Conservation (phyloP, 768 basidiomycete genomes). For the Tylopilus sp. region DNA sequence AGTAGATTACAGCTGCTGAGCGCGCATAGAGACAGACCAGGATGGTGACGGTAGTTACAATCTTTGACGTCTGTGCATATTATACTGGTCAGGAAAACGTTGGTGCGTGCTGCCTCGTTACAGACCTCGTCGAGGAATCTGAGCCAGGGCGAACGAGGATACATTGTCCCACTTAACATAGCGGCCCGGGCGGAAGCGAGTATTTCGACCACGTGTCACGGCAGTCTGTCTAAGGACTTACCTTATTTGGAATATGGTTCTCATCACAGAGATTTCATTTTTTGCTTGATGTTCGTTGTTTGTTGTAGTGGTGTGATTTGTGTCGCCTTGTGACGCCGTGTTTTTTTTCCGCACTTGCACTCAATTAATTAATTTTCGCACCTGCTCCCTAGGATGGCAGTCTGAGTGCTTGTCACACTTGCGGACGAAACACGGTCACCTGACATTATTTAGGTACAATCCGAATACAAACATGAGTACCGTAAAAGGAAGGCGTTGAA, state of each 20-base stretch:
- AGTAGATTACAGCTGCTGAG: conserved; percentile 61
- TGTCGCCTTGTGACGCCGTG: too few species aligned
- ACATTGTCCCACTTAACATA: background rate
- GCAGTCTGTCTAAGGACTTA: too few species aligned
- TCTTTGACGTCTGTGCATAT: conserved; percentile 50
- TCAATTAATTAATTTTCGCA: too few species aligned
- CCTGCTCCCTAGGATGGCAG: too few species aligned
- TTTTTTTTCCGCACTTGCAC: too few species aligned
- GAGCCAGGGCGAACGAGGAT: conserved; percentile 22
- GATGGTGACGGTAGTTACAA: conserved; percentile 52
- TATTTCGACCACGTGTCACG: conserved; percentile 7
- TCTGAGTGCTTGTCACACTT: too few species aligned
- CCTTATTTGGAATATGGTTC: too few species aligned
- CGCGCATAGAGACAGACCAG: conserved; percentile 53
- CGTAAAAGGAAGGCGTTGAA: conserved; percentile 14
- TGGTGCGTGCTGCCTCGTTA: background rate
- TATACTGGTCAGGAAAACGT: conserved; percentile 3
- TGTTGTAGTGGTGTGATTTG: too few species aligned
- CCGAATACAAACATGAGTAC: conserved; percentile 26
- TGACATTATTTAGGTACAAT: conserved; percentile 31
- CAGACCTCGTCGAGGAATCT: conserved; percentile 33
- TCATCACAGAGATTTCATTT: too few species aligned
- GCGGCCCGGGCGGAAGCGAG: background rate
- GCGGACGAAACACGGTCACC: conserved; percentile 28
- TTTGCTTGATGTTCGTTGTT: too few species aligned